Evolutionary conservation across 2,329 filamentous ascomycete species (phyloP), one percentile per base, ranked within the genome.

Genomic region (Lecanicillium sp.): DNA sequence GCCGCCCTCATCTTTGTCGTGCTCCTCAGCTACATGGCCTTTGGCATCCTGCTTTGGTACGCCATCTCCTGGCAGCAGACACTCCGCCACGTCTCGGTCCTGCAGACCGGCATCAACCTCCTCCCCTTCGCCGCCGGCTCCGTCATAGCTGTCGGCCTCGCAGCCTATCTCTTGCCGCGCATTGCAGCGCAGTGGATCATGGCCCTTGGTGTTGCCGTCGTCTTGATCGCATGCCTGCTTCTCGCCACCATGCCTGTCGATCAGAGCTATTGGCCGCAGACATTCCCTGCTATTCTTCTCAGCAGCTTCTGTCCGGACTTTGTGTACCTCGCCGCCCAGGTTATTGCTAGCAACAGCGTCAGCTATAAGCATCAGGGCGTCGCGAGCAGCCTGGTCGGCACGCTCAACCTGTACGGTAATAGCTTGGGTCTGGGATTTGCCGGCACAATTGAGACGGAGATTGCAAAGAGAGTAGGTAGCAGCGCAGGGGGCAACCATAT

Each of bases 281-380:
- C 53, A 0, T 73, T 74, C 36, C 65, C 61, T 0, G 56, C 61
- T 2, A 48, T 51, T 29, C 2, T 61, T 1, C 19, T 65, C 1
- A 47, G 47, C 5, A 48, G 55, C 3, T 66, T 46, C 30, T 68
- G 65, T 20, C 68, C 68, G 0, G 71, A 75, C 42, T 62, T 74
- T 3, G 60, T 71, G 5, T 72, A 65, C 38, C 65, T 68, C 0
- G 68, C 67, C 0, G 68, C 68, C 0, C 68, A 74, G 42, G 68
- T 76, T 4, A 71, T 75, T 39, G 68, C 70, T 0, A 74, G 71
- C 39, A 72, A 74, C 40, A 63, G 61, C 1, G 70, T 75, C 20
- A 57, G 49, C 3, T 56, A 60, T 3, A 58, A 61, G 5, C 60
- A 76, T 17, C 70, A 76, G 36, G 72, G 72, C 0, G 58, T 74